A percentile compares a stretch with the other conserved stretches of the same genome.
Evolutionary conservation across 495 filamentous ascomycete species (phyloP).

Genomic region (Aspergillus nidulans): DNA sequence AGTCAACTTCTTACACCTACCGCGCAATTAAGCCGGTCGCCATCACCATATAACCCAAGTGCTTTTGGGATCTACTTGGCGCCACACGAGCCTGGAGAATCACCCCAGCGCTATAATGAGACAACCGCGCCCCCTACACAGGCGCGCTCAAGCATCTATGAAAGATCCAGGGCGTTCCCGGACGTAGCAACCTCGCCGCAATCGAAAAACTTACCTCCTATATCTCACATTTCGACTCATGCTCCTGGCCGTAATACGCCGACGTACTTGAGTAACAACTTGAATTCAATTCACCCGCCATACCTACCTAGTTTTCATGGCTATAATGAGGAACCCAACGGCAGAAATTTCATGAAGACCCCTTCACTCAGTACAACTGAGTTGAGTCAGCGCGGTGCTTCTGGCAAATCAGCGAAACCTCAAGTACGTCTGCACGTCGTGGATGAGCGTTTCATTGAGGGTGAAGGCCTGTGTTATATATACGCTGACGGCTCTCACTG

Average conservation of each 20-base stretch:
- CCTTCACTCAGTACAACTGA: conserved; percentile 20
- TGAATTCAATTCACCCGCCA: neutral
- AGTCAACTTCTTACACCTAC: conserved; percentile 43
- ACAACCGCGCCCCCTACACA: conserved; percentile 10
- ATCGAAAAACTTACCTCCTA: conserved; percentile 26
- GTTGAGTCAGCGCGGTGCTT: neutral
- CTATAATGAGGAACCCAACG: conserved; percentile 16
- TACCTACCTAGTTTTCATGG: conserved; percentile 16
- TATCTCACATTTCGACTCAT: conserved; percentile 33
- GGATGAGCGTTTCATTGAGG: conserved; percentile 54
- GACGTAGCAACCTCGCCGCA: conserved; percentile 23
- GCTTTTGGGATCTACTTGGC: conserved; percentile 23
- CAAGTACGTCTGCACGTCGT: conserved; percentile 41
- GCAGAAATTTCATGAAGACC: conserved; percentile 15
- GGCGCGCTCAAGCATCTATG: conserved; percentile 16
- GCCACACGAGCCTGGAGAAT: conserved; percentile 16
- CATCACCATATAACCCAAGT: conserved; percentile 25
- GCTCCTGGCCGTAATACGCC: conserved; percentile 19
- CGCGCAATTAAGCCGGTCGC: conserved; percentile 27
- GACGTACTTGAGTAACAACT: neutral
- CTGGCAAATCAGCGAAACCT: conserved; percentile 14
- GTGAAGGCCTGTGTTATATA: conserved; percentile 78
- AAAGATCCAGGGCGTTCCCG: conserved; percentile 17
- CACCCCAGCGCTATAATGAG: conserved; percentile 25
- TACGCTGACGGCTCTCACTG: conserved; percentile 84